Evolutionary conservation across 768 basidiomycete genomes (phyloP).

Genomic region (Punctularia strigosozonata): DNA sequence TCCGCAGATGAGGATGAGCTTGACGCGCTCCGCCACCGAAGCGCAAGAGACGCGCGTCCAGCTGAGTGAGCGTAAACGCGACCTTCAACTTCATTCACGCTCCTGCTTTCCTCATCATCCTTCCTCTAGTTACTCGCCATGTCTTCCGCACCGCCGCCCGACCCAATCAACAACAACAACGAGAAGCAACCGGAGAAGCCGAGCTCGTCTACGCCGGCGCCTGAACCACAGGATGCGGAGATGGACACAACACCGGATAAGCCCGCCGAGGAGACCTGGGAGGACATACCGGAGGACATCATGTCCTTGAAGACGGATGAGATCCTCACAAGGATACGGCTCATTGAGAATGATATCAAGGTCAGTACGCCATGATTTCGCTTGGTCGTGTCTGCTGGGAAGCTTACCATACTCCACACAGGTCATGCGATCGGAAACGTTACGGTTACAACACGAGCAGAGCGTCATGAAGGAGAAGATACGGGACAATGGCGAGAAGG

Average conservation of each 20-base stretch:
- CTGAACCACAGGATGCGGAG: conserved; percentile 19
- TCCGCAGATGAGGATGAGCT: too few relatives aligned
- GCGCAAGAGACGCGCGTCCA: too few relatives aligned
- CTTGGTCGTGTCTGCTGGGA: background rate
- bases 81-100: too few relatives aligned
- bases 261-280: conserved; percentile 71
- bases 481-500: conserved; percentile 94
- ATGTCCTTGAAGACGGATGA: conserved; percentile 70
- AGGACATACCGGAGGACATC: conserved; percentile 87
- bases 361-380: conserved; percentile 24
- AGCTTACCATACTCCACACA: conserved; percentile 17
- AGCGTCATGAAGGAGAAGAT: conserved; percentile 98
- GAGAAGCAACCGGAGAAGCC: conserved; percentile 41
- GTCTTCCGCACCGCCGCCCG: conserved; percentile 48
- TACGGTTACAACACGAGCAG: conserved; percentile 88
- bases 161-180: conserved; percentile 17
- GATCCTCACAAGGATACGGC: conserved; percentile 75
- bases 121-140: conserved; percentile 17
- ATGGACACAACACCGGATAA: conserved; percentile 75
- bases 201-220: conserved; percentile 20
- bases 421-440: conserved; percentile 96
- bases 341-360: conserved; percentile 97
- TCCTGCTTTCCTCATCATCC: conserved; percentile 1
- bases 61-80: too few relatives aligned
- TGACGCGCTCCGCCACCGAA: too few relatives aligned